A percentile compares a stretch with the other conserved stretches of the same genome.
These are phyloP conservation scores for Bruguiera sexangula DNA, from an alignment of 345 rosid genomes.

Conservation along the genomic window DNA sequence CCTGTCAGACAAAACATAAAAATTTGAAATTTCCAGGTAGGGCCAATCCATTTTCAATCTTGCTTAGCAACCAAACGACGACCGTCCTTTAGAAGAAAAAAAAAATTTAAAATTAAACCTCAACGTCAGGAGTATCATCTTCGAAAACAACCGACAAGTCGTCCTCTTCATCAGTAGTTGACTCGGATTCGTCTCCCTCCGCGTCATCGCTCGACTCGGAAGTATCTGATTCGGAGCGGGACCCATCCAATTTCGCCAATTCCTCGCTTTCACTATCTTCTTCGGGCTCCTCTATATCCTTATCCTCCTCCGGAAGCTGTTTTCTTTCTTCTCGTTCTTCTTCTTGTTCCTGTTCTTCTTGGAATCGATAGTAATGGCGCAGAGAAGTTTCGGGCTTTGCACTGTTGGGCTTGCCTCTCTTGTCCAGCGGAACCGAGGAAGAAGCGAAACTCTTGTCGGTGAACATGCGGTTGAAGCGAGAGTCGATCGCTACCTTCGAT, in stretches of 20 bases:
- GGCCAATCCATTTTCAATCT: background rate
- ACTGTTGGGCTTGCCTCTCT: slow-evolving; percentile 70
- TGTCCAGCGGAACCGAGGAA: slow-evolving; percentile 58
- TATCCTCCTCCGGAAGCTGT: background rate
- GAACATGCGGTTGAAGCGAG: slow-evolving; percentile 59
- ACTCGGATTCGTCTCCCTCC: slow-evolving; percentile 34
- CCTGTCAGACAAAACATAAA: background rate
- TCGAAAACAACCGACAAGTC: slow-evolving; percentile 45
- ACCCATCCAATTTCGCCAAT: slow-evolving; percentile 9
- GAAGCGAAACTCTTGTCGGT: slow-evolving; percentile 55
- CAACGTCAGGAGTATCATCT: slow-evolving; percentile 44
- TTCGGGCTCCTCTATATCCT: slow-evolving; percentile 10
- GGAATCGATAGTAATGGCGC: slow-evolving; percentile 59
- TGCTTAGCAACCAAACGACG: background rate
- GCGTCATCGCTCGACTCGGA: slow-evolving; percentile 24
- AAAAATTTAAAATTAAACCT: slow-evolving; percentile 27
- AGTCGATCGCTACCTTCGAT: slow-evolving; percentile 65
- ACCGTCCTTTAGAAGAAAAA: background rate
- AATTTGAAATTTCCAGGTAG: background rate
- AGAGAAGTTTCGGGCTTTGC: slow-evolving; percentile 38
- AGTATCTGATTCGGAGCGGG: slow-evolving; percentile 14
- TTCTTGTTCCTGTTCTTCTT: slow-evolving; percentile 27
- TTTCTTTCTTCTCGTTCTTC: background rate
- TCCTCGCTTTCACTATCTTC: slow-evolving; percentile 32
- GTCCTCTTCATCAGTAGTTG: slow-evolving; percentile 58